Conservation (phyloP, 2,329 filamentous ascomycete species). For the Delphinella strobiligena region DNA sequence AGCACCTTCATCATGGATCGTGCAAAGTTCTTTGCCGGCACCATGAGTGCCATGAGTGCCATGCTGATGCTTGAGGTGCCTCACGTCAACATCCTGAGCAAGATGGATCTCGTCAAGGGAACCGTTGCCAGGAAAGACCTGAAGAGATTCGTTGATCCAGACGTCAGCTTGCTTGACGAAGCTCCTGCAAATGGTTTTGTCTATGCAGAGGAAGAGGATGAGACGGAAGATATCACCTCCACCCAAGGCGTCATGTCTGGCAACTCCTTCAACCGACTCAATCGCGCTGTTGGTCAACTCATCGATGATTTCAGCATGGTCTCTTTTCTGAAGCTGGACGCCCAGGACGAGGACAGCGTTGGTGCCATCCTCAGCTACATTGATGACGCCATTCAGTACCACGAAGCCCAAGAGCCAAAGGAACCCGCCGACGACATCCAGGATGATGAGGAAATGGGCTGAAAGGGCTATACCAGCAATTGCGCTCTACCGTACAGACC, state of each 20-base stretch:
- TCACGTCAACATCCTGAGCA: constrained; percentile 90
- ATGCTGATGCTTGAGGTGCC: constrained; percentile 98
- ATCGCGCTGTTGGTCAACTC: constrained; percentile 75
- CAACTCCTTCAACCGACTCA: constrained; percentile 68
- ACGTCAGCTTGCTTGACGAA: constrained; percentile 70
- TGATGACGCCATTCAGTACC: constrained; percentile 85
- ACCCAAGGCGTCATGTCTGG: constrained; percentile 66
- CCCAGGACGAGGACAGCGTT: constrained; percentile 85
- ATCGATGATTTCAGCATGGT: constrained; percentile 99
- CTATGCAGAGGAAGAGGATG: constrained; percentile 26
- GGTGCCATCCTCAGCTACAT: constrained; percentile 78
- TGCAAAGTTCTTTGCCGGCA: constrained; percentile 94
- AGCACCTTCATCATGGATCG: constrained; percentile 91
- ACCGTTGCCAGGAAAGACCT: constrained; percentile 79
- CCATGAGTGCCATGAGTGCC: constrained; percentile 90
- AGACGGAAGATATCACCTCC: constrained; percentile 40
- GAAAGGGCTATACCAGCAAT: constrained; percentile 14
- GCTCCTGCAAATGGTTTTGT: constrained; percentile 44
- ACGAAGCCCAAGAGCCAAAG: constrained; percentile 83
- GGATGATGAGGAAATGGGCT: constrained; percentile 47
- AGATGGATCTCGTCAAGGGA: constrained; percentile 94
- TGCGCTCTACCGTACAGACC: background rate
- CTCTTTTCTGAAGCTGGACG: constrained; percentile 81
- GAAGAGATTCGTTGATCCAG: constrained; percentile 81
- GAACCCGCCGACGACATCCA: constrained; percentile 50